Evolutionary conservation across 164 flowering plant species (phyloP).

Genomic region (Brasenia schreberi): DNA sequence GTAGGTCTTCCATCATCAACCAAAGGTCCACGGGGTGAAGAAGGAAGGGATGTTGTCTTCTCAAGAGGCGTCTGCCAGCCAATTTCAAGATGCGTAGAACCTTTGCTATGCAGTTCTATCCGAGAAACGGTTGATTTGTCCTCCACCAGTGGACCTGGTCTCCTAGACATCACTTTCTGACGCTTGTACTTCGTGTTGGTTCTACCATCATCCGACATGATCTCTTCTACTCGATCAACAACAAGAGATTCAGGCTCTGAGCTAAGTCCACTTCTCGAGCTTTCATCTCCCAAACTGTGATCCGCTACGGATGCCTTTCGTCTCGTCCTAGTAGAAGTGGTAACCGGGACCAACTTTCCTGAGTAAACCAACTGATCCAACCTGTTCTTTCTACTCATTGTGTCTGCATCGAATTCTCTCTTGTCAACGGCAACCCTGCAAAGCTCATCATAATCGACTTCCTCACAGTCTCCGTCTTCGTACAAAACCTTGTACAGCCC

Average conservation of each 20-base stretch:
- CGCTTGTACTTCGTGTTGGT: neutral
- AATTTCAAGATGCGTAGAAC: neutral
- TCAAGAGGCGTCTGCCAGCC: neutral
- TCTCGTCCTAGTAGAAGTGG: neutral
- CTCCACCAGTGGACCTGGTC: neutral
- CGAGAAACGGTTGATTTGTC: neutral
- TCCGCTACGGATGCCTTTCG: neutral
- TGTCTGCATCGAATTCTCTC: conserved; percentile 22
- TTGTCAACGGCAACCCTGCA: conserved; percentile 27
- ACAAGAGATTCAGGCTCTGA: neutral
- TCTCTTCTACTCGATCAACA: neutral
- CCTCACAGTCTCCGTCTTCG: conserved; percentile 94
- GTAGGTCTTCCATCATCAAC: neutral
- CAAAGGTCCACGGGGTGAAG: neutral
- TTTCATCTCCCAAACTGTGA: neutral
- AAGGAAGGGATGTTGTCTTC: neutral
- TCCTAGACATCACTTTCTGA: neutral
- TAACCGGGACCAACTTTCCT: conserved; percentile 1
- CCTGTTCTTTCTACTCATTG: conserved; percentile 27
- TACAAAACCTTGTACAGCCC: conserved; percentile 62
- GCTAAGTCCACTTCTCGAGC: neutral
- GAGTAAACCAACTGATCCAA: conserved; percentile 25
- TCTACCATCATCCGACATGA: neutral
- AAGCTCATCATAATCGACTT: conserved; percentile 57
- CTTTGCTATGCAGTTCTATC: neutral